Conservation (phyloP, 352 stramenopile genomes). For the Globisporangium parvum region DNA sequence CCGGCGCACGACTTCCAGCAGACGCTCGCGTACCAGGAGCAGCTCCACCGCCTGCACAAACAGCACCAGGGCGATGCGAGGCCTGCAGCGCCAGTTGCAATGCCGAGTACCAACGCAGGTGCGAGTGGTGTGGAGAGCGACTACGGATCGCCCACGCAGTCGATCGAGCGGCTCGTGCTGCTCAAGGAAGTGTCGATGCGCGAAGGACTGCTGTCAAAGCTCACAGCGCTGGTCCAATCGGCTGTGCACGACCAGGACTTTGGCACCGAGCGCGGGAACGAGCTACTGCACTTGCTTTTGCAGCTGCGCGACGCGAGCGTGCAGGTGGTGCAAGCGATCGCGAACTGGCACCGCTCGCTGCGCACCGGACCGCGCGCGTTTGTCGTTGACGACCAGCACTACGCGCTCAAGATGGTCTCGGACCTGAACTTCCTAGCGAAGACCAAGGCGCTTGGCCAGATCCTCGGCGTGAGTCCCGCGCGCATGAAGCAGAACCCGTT, state of each 20-base stretch:
- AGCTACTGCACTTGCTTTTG: constrained; percentile 60
- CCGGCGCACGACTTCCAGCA: constrained; percentile 37
- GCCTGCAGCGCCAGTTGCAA: not conserved
- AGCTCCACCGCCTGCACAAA: constrained; percentile 21
- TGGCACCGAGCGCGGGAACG: constrained; percentile 34
- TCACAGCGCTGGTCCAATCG: constrained; percentile 31
- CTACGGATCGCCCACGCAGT: not conserved
- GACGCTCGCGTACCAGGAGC: constrained; percentile 58
- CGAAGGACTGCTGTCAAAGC: constrained; percentile 47
- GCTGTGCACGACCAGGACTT: constrained; percentile 23
- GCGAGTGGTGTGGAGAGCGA: not conserved
- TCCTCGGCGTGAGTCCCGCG: constrained; percentile 48
- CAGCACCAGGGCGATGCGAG: not conserved
- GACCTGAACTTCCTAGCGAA: constrained; percentile 74
- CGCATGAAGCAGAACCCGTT: constrained; percentile 79
- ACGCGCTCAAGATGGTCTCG: constrained; percentile 63
- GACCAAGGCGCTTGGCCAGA: constrained; percentile 33
- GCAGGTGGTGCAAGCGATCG: constrained; percentile 40
- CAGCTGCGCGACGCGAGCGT: constrained; percentile 57
- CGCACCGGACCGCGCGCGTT: constrained; percentile 24
- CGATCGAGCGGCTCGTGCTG: constrained; percentile 31
- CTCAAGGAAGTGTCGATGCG: constrained; percentile 55
- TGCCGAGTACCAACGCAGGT: not conserved
- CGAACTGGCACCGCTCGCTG: constrained; percentile 42
- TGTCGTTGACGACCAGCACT: constrained; percentile 52